phyloP scores from a whole-genome alignment of 2,329 filamentous ascomycete genomes.

The Annulohypoxylon truncatum region DNA sequence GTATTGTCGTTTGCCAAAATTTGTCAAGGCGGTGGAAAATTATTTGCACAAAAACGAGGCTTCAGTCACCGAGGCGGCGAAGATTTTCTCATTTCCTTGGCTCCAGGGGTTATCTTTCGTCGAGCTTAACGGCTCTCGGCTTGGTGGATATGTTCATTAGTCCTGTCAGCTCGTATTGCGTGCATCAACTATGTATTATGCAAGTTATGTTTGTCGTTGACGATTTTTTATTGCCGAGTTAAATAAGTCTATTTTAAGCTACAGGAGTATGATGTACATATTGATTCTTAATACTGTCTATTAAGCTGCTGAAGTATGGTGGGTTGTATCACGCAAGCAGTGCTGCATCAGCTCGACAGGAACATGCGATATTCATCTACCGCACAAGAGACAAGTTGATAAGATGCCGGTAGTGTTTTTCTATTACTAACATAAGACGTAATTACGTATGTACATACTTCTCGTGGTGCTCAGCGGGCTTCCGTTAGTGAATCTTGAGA shows the following conservation, averaged over 20 bases:
- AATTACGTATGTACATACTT: background rate
- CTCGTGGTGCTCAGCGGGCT: background rate
- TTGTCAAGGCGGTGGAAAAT: constrained; percentile 29
- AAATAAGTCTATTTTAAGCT: constrained; percentile 34
- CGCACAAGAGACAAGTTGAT: constrained; percentile 32
- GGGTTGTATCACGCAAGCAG: constrained; percentile 28
- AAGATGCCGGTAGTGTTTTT: constrained; percentile 5
- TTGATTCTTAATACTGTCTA: constrained; percentile 14
- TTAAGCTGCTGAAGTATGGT: constrained; percentile 17
- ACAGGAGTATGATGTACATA: constrained; percentile 1
- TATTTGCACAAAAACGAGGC: constrained; percentile 34
- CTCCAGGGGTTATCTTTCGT: constrained; percentile 18
- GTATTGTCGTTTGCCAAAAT: constrained; percentile 19
- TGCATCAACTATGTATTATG: constrained; percentile 22
- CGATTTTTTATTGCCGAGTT: constrained; percentile 4
- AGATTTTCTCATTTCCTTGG: constrained; percentile 14
- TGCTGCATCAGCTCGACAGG: constrained; percentile 20
- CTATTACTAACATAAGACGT: constrained; percentile 1
- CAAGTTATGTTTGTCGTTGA: constrained; percentile 16
- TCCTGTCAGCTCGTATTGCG: constrained; percentile 35
- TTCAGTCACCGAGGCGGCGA: constrained; percentile 15
- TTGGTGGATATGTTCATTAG: constrained; percentile 12
- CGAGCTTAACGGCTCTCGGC: constrained; percentile 16
- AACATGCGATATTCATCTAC: constrained; percentile 9
- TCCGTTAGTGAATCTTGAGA: constrained; percentile 12